These are phyloP conservation scores for Rhododendron ferrugineum DNA, from an alignment of 148 eudicot genomes.

Conservation along the genomic window DNA sequence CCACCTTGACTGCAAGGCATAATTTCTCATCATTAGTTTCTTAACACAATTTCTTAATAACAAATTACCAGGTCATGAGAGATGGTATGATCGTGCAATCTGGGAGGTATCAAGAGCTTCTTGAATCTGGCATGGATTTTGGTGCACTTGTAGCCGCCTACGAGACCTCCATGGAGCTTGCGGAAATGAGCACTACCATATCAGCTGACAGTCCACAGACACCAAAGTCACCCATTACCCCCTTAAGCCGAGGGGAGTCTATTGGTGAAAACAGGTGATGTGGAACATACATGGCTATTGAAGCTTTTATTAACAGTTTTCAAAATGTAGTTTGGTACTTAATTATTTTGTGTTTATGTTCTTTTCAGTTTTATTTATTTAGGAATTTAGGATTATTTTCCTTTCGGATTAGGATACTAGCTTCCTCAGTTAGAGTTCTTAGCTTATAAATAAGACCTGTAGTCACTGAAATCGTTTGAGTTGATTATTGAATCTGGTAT, in stretches of 20 bases:
- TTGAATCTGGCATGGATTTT: constrained; percentile 38
- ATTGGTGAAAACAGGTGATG: constrained; percentile 14
- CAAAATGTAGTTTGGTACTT: not conserved
- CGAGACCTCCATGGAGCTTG: constrained; percentile 56
- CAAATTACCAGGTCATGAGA: constrained; percentile 34
- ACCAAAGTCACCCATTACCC: constrained; percentile 25
- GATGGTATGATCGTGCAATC: constrained; percentile 49
- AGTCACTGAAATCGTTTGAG: too few relatives aligned
- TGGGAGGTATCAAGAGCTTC: constrained; percentile 40
- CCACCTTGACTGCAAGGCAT: not conserved
- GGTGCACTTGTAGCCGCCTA: constrained; percentile 43
- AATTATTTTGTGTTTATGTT: too few relatives aligned
- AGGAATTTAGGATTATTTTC: too few relatives aligned
- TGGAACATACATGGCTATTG: not conserved
- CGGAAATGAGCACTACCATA: constrained; percentile 27
- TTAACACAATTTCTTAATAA: not conserved
- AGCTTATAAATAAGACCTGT: too few relatives aligned
- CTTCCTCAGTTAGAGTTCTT: too few relatives aligned
- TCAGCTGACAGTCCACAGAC: constrained; percentile 12
- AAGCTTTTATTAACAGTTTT: not conserved
- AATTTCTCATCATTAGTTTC: not conserved
- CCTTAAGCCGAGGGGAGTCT: constrained; percentile 23
- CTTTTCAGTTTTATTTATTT: too few relatives aligned
- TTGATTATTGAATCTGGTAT: too few relatives aligned
- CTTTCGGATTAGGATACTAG: too few relatives aligned